A percentile compares a stretch with the other conserved stretches of the same genome.
phyloP scores from a whole-genome alignment of 768 basidiomycete genomes.

The Russula vinacea region DNA sequence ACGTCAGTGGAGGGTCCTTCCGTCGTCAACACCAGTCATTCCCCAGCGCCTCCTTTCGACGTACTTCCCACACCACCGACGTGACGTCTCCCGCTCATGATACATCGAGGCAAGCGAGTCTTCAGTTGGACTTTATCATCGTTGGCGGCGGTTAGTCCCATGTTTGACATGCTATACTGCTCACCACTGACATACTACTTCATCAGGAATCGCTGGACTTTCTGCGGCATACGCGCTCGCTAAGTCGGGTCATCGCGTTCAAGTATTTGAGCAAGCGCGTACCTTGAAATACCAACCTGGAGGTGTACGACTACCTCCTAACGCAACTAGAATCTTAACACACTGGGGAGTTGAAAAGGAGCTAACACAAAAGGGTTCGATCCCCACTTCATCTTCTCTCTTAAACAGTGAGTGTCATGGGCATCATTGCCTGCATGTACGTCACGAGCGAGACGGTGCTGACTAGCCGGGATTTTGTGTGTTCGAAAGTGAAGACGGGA shows the following conservation, averaged over 20 bases:
- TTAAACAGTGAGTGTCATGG: conserved; percentile 23
- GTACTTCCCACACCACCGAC: neutral
- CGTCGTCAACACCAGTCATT: neutral
- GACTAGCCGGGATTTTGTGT: neutral
- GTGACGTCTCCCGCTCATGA: neutral
- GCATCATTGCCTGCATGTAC: neutral
- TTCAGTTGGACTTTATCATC: conserved; percentile 27
- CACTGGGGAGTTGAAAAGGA: conserved; percentile 30
- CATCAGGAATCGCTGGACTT: conserved; percentile 28
- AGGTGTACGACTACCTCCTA: conserved; percentile 27
- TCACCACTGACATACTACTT: neutral
- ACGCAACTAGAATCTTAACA: conserved; percentile 23
- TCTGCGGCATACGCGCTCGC: conserved; percentile 28
- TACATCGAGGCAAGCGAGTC: conserved; percentile 13
- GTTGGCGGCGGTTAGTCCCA: conserved; percentile 27
- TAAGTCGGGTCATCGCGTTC: conserved; percentile 27
- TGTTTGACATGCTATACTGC: neutral
- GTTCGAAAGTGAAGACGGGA: conserved; percentile 27
- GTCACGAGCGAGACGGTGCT: neutral
- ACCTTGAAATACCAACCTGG: conserved; percentile 11
- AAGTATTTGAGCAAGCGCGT: conserved; percentile 22
- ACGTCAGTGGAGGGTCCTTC: neutral
- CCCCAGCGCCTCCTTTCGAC: conserved; percentile 5
- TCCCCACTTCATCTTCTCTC: conserved; percentile 13
- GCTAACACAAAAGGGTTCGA: conserved; percentile 14